A percentile compares a stretch with the other conserved stretches of the same genome.
Conservation (phyloP, 345 rosid species). For the Lepidium didymum region DNA sequence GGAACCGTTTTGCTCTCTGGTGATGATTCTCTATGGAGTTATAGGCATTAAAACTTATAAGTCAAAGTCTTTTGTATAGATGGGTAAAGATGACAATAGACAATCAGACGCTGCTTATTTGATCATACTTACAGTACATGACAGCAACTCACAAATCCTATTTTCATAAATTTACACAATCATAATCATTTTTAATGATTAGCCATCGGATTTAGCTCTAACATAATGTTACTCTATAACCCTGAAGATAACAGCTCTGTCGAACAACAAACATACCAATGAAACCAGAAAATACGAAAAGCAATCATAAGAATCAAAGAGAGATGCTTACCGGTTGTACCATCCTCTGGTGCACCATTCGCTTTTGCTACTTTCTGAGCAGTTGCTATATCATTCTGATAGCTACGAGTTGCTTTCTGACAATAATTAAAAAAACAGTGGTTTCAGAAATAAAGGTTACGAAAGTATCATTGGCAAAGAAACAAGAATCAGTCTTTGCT, state of each 20-base stretch:
- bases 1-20: constrained; percentile 10
- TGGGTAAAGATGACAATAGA: background rate
- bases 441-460: background rate
- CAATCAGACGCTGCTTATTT: background rate
- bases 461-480: background rate
- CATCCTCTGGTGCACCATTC: constrained; percentile 42
- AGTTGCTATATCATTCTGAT: constrained; percentile 78
- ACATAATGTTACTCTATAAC: background rate
- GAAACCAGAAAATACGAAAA: background rate
- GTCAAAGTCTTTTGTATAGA: constrained; percentile 12
- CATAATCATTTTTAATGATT: background rate
- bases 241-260: background rate
- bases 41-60: constrained; percentile 14
- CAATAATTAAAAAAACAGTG: background rate
- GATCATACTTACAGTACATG: background rate
- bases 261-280: background rate
- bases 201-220: background rate
- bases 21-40: constrained; percentile 22
- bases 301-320: background rate
- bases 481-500: background rate
- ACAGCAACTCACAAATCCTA: background rate
- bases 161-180: background rate
- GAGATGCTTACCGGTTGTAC: constrained; percentile 46
- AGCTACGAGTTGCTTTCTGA: constrained; percentile 93
- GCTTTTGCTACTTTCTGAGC: constrained; percentile 57